Conservation (phyloP, 305 asterid genomes). For the Rubia peregrina region DNA sequence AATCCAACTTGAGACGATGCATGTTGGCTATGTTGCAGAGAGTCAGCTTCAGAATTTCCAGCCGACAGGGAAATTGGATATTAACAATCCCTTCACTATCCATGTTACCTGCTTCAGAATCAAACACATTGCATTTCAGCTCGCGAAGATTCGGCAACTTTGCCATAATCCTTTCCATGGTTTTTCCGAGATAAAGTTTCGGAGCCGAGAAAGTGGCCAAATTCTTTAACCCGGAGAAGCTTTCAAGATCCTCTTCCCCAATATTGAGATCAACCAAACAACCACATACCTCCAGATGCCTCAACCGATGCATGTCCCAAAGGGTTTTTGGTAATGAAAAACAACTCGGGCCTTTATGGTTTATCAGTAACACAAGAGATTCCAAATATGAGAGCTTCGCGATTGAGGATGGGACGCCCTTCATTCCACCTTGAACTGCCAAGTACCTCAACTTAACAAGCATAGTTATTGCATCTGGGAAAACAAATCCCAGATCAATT, state of each 20-base stretch:
- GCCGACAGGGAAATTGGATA: not conserved
- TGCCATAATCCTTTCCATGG: not conserved
- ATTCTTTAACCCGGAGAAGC: not conserved
- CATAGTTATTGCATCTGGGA: constrained; percentile 1
- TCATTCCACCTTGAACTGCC: not conserved
- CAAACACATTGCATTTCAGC: not conserved
- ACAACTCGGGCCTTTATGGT: not conserved
- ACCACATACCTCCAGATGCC: not conserved
- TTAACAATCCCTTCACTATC: not conserved
- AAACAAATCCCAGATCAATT: not conserved
- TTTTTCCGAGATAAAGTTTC: not conserved
- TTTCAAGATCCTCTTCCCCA: not conserved
- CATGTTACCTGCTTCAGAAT: not conserved
- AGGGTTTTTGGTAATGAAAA: not conserved
- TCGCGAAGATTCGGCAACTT: constrained; percentile 12
- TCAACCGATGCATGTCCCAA: constrained; percentile 5
- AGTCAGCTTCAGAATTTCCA: not conserved
- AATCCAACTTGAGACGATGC: not conserved
- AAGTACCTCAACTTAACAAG: constrained; percentile 15
- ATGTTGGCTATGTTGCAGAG: not conserved
- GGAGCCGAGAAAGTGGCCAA: not conserved
- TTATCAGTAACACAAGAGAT: not conserved
- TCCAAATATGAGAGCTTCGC: constrained; percentile 12
- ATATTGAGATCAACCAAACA: not conserved
- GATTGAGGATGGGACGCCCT: constrained; percentile 3